Base-by-base conservation (phyloP, 192 early-diverging fungal genomes). In the Rhizoclosmatium sp. region DNA sequence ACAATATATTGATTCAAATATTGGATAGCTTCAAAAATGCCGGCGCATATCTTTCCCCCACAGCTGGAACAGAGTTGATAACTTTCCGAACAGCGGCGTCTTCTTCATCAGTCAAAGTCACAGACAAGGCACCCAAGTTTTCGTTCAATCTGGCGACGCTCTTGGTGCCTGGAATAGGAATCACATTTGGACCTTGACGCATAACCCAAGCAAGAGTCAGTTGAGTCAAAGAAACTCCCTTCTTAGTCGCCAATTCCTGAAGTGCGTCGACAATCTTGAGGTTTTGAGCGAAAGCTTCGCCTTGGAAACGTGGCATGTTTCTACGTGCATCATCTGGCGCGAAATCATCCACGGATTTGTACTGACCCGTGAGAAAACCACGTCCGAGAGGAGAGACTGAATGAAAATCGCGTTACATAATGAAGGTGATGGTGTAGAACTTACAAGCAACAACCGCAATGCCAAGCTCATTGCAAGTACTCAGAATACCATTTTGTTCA, bases 381-480 rank as follows among this genome's bases (percentile, higher is more conserved):
- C 90, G 86, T 2, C 92, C 93, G 2, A 94, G 75, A 2, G 92
- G 93, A 4, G 92, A 91, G 67, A 93, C 58, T 56, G 75, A 16
- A 54, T 41, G 4, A 77, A 9, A 77, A 47, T 16, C 42, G 40
- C 1, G 40, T 86, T 10, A 69, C 67, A 23, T 16, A 69, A 39
- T 16, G 46, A 39, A 0, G 47, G 45, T 12, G 12, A 46, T 12
- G 45, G 45, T 7, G 19, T 10, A 69, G 41, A 45, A 19, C 31
- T 69, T 23, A 69, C 67, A 85, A 0, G 84, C 75, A 51, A 86
- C 75, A 31, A 86, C 78, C 44, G 82, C 91, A 56, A 95, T 84
- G 47, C 92, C 92, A 2, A 94, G 86, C 75, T 93, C 89, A 56
- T 91, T 86, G 75, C 93, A 94, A 23, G 88, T 80, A 39, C 88